These are phyloP conservation scores for Collybia nuda DNA, from an alignment of 768 basidiomycete species.

Conservation along the genomic window DNA sequence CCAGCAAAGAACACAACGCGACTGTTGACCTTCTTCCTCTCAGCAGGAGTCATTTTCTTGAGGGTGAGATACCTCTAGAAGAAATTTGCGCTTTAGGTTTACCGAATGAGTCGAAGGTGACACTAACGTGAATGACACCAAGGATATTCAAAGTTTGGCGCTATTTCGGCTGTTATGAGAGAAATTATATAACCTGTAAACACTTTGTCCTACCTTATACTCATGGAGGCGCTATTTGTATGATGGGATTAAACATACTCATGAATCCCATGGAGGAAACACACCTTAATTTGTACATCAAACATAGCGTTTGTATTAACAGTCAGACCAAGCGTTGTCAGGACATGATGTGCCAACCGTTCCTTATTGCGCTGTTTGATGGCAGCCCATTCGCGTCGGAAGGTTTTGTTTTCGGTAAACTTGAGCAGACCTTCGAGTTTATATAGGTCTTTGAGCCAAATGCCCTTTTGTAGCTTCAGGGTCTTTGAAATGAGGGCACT, in stretches of 20 bases:
- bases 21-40: slow-evolving; percentile 82
- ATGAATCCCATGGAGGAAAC: slow-evolving; percentile 5
- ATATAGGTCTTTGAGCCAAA: slow-evolving; percentile 84
- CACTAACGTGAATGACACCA: slow-evolving; percentile 77
- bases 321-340: slow-evolving; percentile 65
- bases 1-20: slow-evolving; percentile 96
- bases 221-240: slow-evolving; percentile 79
- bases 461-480: slow-evolving; percentile 68
- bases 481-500: slow-evolving; percentile 83
- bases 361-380: slow-evolving; percentile 93
- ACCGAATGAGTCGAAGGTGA: background rate
- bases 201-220: slow-evolving; percentile 59
- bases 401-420: slow-evolving; percentile 67
- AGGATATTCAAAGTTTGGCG: slow-evolving; percentile 95
- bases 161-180: slow-evolving; percentile 29
- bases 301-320: slow-evolving; percentile 81
- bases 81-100: slow-evolving; percentile 1
- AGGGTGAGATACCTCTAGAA: slow-evolving; percentile 74
- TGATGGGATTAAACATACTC: background rate
- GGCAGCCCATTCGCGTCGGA: slow-evolving; percentile 78
- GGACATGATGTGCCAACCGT: slow-evolving; percentile 75
- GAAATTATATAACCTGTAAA: background rate
- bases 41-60: slow-evolving; percentile 75
- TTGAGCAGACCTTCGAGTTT: slow-evolving; percentile 78
- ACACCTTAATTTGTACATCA: slow-evolving; percentile 87